Evolutionary conservation across 192 early-diverging fungal species (phyloP), one percentile per base, ranked within the genome.

Genomic region (Paraglomus occultum): DNA sequence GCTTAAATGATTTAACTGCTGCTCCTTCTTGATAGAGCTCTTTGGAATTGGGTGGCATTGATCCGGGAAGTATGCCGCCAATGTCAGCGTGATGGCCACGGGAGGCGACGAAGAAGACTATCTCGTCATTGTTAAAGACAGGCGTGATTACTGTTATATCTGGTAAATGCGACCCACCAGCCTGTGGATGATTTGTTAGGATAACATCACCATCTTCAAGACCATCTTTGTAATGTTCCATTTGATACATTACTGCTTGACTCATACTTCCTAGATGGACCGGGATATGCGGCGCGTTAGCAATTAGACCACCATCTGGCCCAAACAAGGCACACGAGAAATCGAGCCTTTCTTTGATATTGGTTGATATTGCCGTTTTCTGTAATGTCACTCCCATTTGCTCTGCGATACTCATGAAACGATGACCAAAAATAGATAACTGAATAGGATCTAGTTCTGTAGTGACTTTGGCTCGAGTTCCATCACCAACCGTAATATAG

Each of bases 361-460:
- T 99, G 22, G 97, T 97, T 46, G 90, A 92, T 50, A 97, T 91
- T 22, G 94, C 82, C 2, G 97, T 99, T 76, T 96, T 93, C 76
- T 97, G 92, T 8, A 97, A 77, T 22, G 95, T 94, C 22, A 89
- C 81, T 15, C 95, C 95, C 95, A 97, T 97, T 78, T 97, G 95
- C 75, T 97, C 95, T 8, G 95, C 97, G 76, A 99, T 97, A 60
- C 83, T 85, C 97, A 99, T 99, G 72, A 99, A 99, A 12, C 97
- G 87, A 80, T 99, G 95, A 1, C 90, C 89, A 78, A 99, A 95
- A 15, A 99, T 90, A 1, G 91, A 87, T 2, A 99, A 80, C 76
- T 90, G 87, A 60, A 99, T 96, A 20, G 94, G 94, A 64, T 99
- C 97, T 64, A 85, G 79, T 55, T 83, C 85, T 0, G 81, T 85